phyloP scores from a whole-genome alignment of 441 rosid species.

The Erodium chrysanthum region DNA sequence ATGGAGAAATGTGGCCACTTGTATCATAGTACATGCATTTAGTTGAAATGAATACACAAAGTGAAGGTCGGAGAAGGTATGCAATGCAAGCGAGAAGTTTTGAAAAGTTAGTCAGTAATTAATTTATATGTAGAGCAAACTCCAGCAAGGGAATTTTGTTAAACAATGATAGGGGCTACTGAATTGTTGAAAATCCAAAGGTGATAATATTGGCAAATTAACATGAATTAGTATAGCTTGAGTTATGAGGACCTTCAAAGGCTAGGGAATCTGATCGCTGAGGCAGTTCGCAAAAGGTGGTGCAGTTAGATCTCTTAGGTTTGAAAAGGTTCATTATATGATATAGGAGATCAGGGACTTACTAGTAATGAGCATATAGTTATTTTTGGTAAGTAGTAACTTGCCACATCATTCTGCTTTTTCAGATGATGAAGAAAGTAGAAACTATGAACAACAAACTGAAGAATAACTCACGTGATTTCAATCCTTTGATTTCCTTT shows the following conservation, averaged over 20 bases:
- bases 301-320: background rate
- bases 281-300: background rate
- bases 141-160: background rate
- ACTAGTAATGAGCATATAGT: background rate
- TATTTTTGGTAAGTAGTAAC: background rate
- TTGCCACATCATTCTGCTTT: background rate
- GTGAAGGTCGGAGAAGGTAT: conserved; percentile 1
- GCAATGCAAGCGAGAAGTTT: background rate
- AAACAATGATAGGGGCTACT: background rate
- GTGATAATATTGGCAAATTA: background rate
- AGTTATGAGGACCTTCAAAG: background rate
- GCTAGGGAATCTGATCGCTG: background rate
- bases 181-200: background rate
- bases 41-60: background rate
- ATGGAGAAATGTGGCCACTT: background rate
- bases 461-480: background rate
- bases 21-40: background rate
- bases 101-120: background rate
- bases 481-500: background rate
- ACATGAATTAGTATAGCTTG: background rate
- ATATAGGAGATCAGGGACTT: background rate
- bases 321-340: background rate
- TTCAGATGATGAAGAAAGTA: background rate
- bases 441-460: background rate
- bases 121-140: background rate